Percentiles rank a stretch among this genome's conserved stretches.
phyloP scores from a whole-genome alignment of 148 eudicot genomes.

The Silene uniflora region DNA sequence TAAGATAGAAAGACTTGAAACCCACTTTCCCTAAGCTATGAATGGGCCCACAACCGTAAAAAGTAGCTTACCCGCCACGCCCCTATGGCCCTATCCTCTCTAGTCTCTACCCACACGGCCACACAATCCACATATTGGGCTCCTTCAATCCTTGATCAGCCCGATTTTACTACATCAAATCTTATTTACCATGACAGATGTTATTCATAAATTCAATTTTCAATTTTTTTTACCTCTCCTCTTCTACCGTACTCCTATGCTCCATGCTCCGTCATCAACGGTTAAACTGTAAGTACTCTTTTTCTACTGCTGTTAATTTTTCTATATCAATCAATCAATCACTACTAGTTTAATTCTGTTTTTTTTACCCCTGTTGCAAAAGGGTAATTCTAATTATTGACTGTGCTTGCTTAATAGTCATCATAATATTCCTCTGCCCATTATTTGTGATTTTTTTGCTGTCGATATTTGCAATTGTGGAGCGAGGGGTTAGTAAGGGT shows the following conservation, averaged over 20 bases:
- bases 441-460: too few species aligned
- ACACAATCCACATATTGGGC: not conserved
- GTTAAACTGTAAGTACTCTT: conserved; percentile 12
- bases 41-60: not conserved
- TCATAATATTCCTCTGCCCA: too few species aligned
- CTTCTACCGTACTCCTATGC: not conserved
- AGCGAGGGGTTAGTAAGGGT: too few species aligned
- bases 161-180: not conserved
- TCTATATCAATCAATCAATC: not conserved
- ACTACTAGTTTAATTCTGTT: not conserved
- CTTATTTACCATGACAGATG: not conserved
- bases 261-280: not conserved
- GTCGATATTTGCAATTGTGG: too few species aligned
- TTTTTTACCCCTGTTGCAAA: not conserved
- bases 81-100: too few species aligned
- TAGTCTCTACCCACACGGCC: too few species aligned
- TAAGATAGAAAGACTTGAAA: too few species aligned
- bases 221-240: not conserved
- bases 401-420: not conserved
- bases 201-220: not conserved
- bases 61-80: not conserved
- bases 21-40: too few species aligned
- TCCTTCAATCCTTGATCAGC: not conserved
- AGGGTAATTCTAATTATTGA: not conserved
- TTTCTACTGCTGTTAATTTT: not conserved